Percentiles rank a stretch among this genome's conserved stretches.
Conservation (phyloP, 2,329 filamentous ascomycete genomes). For the Cordyceps tenuipes region DNA sequence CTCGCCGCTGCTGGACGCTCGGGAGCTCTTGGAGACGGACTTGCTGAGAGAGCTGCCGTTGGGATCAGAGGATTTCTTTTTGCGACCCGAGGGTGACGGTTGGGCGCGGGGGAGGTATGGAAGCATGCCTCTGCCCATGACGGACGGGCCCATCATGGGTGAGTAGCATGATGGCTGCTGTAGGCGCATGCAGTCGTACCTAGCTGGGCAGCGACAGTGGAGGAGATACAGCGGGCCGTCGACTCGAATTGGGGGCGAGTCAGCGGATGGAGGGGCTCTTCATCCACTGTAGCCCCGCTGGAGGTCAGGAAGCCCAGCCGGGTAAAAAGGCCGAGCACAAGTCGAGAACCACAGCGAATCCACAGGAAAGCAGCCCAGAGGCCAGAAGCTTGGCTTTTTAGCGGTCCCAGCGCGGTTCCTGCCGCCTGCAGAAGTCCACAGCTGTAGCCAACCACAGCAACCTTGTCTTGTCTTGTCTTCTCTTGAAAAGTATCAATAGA, state of each 20-base stretch:
- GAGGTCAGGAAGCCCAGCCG: not conserved
- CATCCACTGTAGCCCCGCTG: not conserved
- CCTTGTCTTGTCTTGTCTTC: not conserved
- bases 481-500: too few species aligned
- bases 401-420: not conserved
- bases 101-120: not conserved
- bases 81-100: not conserved
- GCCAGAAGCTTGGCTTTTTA: not conserved
- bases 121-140: not conserved
- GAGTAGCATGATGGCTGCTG: constrained; percentile 4
- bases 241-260: not conserved
- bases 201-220: not conserved
- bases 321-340: not conserved
- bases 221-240: not conserved
- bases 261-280: not conserved
- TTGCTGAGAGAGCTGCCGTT: not conserved
- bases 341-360: not conserved
- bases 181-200: not conserved
- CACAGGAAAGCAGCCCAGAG: not conserved
- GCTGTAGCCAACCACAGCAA: not conserved
- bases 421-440: not conserved
- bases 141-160: not conserved
- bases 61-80: not conserved
- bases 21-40: not conserved
- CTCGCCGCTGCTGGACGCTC: not conserved